Evolutionary conservation across 345 rosid genomes (phyloP).

Genomic region (Excoecaria cochinchinensis): DNA sequence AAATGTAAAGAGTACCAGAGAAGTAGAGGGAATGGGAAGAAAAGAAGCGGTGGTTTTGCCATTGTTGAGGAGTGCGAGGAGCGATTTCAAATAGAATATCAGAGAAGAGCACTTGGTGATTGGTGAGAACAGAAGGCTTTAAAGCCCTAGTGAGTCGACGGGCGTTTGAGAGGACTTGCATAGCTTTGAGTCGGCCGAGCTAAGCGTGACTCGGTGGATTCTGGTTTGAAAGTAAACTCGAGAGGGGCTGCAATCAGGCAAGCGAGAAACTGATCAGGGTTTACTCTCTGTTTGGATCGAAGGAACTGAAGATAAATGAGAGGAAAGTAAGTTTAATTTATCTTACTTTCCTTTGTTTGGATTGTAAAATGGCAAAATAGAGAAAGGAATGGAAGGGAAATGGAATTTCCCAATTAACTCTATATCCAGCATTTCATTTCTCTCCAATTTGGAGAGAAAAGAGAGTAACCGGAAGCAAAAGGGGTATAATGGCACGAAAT

Average conservation of each 20-base stretch:
- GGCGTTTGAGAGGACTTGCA: slow-evolving; percentile 45
- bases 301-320: too few species aligned
- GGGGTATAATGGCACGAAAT: too few species aligned
- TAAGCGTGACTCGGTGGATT: slow-evolving; percentile 1
- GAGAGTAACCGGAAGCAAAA: too few species aligned
- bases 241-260: not conserved
- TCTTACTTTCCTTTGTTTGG: too few species aligned
- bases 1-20: slow-evolving; percentile 31
- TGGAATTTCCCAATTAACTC: too few species aligned
- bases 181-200: slow-evolving; percentile 16
- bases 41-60: slow-evolving; percentile 16
- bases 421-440: too few species aligned
- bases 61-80: slow-evolving; percentile 25
- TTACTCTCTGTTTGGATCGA: too few species aligned
- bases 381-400: too few species aligned
- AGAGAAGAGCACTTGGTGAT: slow-evolving; percentile 28
- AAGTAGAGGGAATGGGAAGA: slow-evolving; percentile 12
- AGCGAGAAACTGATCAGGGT: not conserved
- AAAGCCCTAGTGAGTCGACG: slow-evolving; percentile 41
- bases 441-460: too few species aligned
- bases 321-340: too few species aligned
- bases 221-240: slow-evolving; percentile 5
- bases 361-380: too few species aligned
- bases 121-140: slow-evolving; percentile 27
- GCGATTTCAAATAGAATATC: slow-evolving; percentile 24